Base-by-base conservation (phyloP, 768 basidiomycete species). In the Psilocybe cubensis region DNA sequence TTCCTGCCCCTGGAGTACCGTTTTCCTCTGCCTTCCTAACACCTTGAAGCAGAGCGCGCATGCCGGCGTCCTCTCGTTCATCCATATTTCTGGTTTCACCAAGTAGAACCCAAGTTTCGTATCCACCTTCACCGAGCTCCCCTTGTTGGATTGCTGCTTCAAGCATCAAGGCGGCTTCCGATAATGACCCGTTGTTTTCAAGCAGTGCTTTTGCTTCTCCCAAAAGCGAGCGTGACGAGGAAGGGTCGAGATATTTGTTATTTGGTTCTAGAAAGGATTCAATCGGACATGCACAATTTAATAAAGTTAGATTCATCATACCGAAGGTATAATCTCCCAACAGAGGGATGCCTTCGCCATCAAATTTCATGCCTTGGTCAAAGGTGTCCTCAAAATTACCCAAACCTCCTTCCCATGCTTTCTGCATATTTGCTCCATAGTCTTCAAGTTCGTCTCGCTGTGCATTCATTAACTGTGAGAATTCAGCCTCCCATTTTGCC, bases 81-180 rank as follows among this genome's bases (percentile, higher is more conserved):
- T 94, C 92, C 92, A 94, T 89, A 63, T 87, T 88, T 56, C 94
- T 82, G 0, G 90, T 90, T 71, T 96, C 91, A 9, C 96, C 96
- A 2, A 98, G 77, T 18, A 96, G 77, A 51, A 94, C 87, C 96
- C 96, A 99, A 0, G 94, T 83, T 69, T 96, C 96, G 50, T 88
- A 92, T 48, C 92, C 87, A 23, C 86, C 89, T 66, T 89, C 85
- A 23, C 92, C 92, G 7, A 90, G 73, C 56, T 94, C 89, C 9
- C 88, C 91, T 62, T 81, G 81, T 72, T 91, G 88, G 57, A 98
- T 91, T 33, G 94, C 93, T 12, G 94, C 94, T 74, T 99, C 96
- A 20, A 98, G 77, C 65, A 96, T 78, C 38, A 94, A 78, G 0
- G 88, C 89, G 11, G 89, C 94, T 68, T 97, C 93, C 2, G 93